Base-by-base conservation (phyloP, 345 rosid genomes). In the Durio zibethinus region DNA sequence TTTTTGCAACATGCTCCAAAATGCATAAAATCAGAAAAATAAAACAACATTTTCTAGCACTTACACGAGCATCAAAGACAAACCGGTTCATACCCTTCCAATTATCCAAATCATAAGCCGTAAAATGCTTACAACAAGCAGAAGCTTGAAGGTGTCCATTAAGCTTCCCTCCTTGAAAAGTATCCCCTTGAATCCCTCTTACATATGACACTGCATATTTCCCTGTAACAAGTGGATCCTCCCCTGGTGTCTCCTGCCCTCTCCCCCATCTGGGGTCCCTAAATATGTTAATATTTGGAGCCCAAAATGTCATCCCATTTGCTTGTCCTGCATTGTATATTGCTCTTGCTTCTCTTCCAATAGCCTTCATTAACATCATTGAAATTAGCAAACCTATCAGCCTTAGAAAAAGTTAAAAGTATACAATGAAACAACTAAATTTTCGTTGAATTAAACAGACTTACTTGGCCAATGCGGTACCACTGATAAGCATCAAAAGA, bases 181-280 rank as follows among this genome's bases (percentile, higher is more conserved):
- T 48, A 38, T 88, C 92, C 0, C 93, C 98, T 78, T 93, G 98
- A 76, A 94, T 47, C 5, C 98, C 98, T 77, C 89, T 88, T 10
- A 94, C 93, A 76, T 83, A 94, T 3, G 94, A 84, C 27, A 90
- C 93, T 0, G 92, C 88, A 74, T 93, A 93, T 79, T 80, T 78
- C 35, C 91, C 93, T 35, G 90, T 81, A 16, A 89, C 65, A 31
- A 75, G 36, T 0, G 98, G 98, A 86, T 93, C 98, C 66, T 94
- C 97, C 23, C 98, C 98, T 7, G 94, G 94, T 40, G 97, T 94
- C 78, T 93, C 98, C 78, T 92, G 98, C 43, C 97, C 97, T 73
- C 95, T 85, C 8, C 97, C 98, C 98, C 95, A 94, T 77, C 97
- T 90, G 16, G 97, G 98, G 76, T 93, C 98, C 70, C 97, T 75